Evolutionary conservation across 2,329 filamentous ascomycete genomes (phyloP), one percentile per base, ranked within the genome.

Genomic region (Aureobasidium sp.): DNA sequence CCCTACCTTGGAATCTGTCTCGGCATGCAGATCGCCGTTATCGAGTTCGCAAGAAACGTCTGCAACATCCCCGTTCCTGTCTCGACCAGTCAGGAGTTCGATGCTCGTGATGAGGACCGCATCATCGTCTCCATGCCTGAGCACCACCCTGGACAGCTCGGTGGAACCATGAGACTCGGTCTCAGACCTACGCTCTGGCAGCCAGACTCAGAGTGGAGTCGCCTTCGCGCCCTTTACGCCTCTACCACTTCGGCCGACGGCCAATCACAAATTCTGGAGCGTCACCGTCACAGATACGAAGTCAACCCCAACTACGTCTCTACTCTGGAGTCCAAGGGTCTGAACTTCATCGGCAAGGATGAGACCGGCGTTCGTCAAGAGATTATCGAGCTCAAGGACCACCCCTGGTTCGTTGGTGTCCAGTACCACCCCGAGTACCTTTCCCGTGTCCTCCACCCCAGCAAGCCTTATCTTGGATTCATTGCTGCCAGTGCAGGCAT

Each of bases 111-210:
- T n/a, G 77, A 85, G 52, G 80, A 91, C 70, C 85, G 83, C 30
- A 83, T 90, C 32, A 85, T 99, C 67, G 83, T 97, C 67, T 93
- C 89, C 77, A 99, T 97, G 94, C 93, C 93, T 2, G 93, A 97
- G 73, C 83, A 89, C 67, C 83, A 88, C 75, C 85, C 86, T 71
- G 81, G 80, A n/a, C 86, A 87, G 65, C 81, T 92, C 74, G 91
- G 91, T 59, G 91, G 89, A 25, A 95, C 90, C 1, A 96, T 96
- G 91, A 83, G 91, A 64, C 84, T 96, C 1, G 91, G 91, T 62
- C 82, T 86, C 29, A 86, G 89, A 29, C 81, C 86, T 15, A 90
- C 88, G 0, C 76, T 86, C 65, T 96, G 95, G 81, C 88, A 94
- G 73, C 72, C 81, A 1, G 84, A 83, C 59, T 89, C 82, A 48